These are phyloP conservation scores for Tetrapisispora nanseiensis DNA, from an alignment of 805 yeast genomes.

Conservation along the genomic window DNA sequence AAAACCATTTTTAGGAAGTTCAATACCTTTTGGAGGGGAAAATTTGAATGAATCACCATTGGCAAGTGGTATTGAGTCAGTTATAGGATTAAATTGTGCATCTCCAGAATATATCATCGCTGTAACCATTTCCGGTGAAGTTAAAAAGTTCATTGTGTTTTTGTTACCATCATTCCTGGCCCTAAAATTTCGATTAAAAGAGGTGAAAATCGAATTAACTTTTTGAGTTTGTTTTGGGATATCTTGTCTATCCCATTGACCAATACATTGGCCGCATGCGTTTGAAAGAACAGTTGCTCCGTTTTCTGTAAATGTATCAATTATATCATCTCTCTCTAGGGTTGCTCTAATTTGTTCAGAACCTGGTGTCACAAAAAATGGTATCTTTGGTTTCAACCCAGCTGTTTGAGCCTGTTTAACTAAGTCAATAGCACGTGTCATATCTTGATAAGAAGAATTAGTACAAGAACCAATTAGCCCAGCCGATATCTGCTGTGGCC, in stretches of 20 bases:
- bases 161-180: constrained; percentile 98
- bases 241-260: constrained; percentile 96
- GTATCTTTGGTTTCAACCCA: constrained; percentile 83
- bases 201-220: constrained; percentile 84
- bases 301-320: constrained; percentile 66
- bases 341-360: constrained; percentile 98
- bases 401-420: constrained; percentile 78
- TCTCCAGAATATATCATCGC: constrained; percentile 95
- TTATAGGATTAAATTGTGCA: constrained; percentile 82
- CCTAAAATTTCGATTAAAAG: constrained; percentile 95
- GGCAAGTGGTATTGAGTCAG: constrained; percentile 65
- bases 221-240: constrained; percentile 53
- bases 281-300: constrained; percentile 93
- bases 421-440: constrained; percentile 90
- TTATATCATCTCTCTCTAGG: constrained; percentile 87
- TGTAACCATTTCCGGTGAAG: constrained; percentile 97
- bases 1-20: constrained; percentile 74
- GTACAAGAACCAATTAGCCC: constrained; percentile 98
- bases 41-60: constrained; percentile 71
- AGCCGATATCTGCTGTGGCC: constrained; percentile 83
- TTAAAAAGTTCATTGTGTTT: constrained; percentile 91
- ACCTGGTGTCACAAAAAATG: constrained; percentile 95
- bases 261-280: constrained; percentile 99
- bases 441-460: constrained; percentile 95
- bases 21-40: constrained; percentile 71